These are phyloP conservation scores for Microbotryum intermedium DNA, from an alignment of 1,284 basidiomycete genomes.

Conservation along the genomic window DNA sequence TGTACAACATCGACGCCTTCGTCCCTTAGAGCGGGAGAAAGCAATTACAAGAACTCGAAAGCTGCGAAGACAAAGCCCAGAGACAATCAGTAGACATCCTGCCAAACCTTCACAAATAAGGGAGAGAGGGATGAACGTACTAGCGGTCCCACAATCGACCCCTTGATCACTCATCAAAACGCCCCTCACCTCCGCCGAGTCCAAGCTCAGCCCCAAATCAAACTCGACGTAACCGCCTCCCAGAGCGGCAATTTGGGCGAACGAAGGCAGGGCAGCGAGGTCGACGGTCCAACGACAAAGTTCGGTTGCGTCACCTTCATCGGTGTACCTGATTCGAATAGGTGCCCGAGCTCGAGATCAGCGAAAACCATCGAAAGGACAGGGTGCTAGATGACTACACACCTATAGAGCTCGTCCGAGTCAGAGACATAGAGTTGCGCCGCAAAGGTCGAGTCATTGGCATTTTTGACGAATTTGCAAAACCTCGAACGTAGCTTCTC, in stretches of 20 bases:
- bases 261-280: slow-evolving; percentile 54
- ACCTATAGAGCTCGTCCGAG: slow-evolving; percentile 23
- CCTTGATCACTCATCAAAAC: slow-evolving; percentile 30
- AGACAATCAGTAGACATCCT: neutral
- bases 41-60: slow-evolving; percentile 15
- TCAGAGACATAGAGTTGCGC: slow-evolving; percentile 68
- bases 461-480: slow-evolving; percentile 61
- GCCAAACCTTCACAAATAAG: too few species aligned
- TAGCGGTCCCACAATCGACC: slow-evolving; percentile 25
- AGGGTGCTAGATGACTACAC: neutral
- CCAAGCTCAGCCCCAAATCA: slow-evolving; percentile 23
- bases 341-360: neutral
- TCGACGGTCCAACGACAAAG: slow-evolving; percentile 79
- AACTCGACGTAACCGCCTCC: slow-evolving; percentile 42
- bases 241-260: slow-evolving; percentile 19
- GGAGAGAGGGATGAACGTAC: neutral
- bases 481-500: slow-evolving; percentile 69
- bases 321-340: slow-evolving; percentile 51
- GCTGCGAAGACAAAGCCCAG: neutral
- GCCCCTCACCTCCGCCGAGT: slow-evolving; percentile 27
- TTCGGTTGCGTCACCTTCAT: slow-evolving; percentile 46
- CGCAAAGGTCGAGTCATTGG: slow-evolving; percentile 47
- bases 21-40: too few species aligned
- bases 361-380: slow-evolving; percentile 12
- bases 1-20: too few species aligned